Percentiles rank a stretch among this genome's conserved stretches.
Evolutionary conservation across 441 rosid genomes (phyloP).

Genomic region (Populus hybrid): DNA sequence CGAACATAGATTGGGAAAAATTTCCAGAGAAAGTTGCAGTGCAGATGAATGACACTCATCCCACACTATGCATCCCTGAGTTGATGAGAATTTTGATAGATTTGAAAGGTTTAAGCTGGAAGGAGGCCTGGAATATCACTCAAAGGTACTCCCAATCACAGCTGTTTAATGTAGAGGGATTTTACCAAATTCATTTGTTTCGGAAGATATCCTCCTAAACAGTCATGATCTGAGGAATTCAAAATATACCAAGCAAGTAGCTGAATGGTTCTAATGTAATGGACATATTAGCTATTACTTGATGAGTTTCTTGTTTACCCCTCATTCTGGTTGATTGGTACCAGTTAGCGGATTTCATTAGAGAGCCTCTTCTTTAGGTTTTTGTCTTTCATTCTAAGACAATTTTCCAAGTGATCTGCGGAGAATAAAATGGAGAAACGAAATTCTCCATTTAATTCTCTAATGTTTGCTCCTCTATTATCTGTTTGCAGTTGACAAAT

Average conservation of each 20-base stretch:
- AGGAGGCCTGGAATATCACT: slow-evolving; percentile 49
- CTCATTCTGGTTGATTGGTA: not conserved
- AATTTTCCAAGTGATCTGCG: not conserved
- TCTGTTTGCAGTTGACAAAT: not conserved
- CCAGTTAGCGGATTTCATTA: not conserved
- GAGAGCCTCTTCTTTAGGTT: not conserved
- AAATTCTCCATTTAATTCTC: not conserved
- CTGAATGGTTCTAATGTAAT: not conserved
- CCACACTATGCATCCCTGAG: slow-evolving; percentile 53
- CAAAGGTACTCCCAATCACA: slow-evolving; percentile 40
- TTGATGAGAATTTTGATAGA: slow-evolving; percentile 52
- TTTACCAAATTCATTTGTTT: slow-evolving; percentile 20
- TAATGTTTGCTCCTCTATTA: slow-evolving; percentile 4
- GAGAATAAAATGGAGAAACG: not conserved
- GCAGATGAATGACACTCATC: slow-evolving; percentile 60
- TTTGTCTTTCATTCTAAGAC: not conserved
- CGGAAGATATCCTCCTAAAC: not conserved
- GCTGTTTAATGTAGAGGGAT: slow-evolving; percentile 68
- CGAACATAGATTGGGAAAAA: slow-evolving; percentile 61
- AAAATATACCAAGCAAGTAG: not conserved
- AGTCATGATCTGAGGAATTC: not conserved
- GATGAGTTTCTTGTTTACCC: not conserved
- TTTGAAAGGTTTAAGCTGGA: slow-evolving; percentile 45
- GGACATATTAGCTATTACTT: slow-evolving; percentile 2
- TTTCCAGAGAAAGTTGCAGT: slow-evolving; percentile 66